phyloP scores from a whole-genome alignment of 1,139 yeast genomes.

The Ogataea hybrid region DNA sequence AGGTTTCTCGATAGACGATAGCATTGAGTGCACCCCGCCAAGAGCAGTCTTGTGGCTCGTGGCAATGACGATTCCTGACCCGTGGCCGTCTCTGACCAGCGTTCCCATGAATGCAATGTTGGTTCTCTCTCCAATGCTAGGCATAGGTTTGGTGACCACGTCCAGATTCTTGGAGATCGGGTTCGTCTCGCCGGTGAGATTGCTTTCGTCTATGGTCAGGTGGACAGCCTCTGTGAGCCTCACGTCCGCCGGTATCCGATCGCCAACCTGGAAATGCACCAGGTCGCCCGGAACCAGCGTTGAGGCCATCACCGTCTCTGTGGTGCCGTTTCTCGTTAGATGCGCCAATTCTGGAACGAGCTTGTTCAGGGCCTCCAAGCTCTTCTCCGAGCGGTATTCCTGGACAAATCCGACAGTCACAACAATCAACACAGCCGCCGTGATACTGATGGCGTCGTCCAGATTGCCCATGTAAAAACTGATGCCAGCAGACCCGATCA shows the following conservation, averaged over 20 bases:
- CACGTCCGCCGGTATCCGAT: conserved; percentile 91
- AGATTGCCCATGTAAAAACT: conserved; percentile 89
- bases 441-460: conserved; percentile 89
- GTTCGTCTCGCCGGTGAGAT: conserved; percentile 88
- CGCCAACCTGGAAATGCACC: conserved; percentile 87
- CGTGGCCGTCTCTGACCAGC: conserved; percentile 90
- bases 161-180: conserved; percentile 66
- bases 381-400: conserved; percentile 91
- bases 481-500: conserved; percentile 83
- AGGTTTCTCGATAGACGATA: conserved; percentile 91
- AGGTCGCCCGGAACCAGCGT: conserved; percentile 92
- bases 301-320: conserved; percentile 78
- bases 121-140: conserved; percentile 51
- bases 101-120: conserved; percentile 96
- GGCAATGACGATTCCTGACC: conserved; percentile 88
- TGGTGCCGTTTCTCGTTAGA: conserved; percentile 73
- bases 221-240: conserved; percentile 76
- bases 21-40: conserved; percentile 86
- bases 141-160: conserved; percentile 25
- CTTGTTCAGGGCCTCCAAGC: conserved; percentile 84
- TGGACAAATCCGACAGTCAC: conserved; percentile 96
- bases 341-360: conserved; percentile 94
- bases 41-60: conserved; percentile 87
- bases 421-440: conserved; percentile 84
- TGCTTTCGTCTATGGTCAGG: conserved; percentile 83